Evolutionary conservation across 177 flowering plant genomes (phyloP).

Genomic region (Vitis hybrid): DNA sequence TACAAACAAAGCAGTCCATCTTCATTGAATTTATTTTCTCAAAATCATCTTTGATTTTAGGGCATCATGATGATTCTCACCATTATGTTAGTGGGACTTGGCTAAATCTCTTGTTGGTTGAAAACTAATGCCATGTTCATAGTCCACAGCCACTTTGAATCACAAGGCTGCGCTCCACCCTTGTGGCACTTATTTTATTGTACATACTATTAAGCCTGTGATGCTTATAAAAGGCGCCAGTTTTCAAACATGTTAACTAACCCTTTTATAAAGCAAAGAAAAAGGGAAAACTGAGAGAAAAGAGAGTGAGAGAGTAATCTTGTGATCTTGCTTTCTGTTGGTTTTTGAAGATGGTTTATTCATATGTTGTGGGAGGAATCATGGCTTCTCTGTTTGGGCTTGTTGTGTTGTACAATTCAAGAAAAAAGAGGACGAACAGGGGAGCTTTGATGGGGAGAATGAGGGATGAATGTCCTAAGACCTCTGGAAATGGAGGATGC

Average conservation of each 20-base stretch:
- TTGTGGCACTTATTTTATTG: too few species aligned
- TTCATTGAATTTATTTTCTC: too few species aligned
- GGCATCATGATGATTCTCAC: too few species aligned
- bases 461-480: neutral
- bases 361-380: neutral
- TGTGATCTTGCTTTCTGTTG: neutral
- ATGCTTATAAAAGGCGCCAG: neutral
- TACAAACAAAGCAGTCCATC: too few species aligned
- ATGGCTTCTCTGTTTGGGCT: constrained; percentile 4
- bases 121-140: too few species aligned
- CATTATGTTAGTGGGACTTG: too few species aligned
- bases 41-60: too few species aligned
- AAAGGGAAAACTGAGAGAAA: neutral
- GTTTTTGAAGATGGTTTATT: constrained; percentile 2
- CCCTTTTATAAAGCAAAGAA: neutral
- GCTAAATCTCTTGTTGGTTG: too few species aligned
- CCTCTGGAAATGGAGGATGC: constrained; percentile 4
- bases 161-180: too few species aligned
- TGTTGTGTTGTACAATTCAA: constrained; percentile 4
- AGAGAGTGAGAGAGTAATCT: too few species aligned
- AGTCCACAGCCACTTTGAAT: too few species aligned
- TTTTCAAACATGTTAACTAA: neutral
- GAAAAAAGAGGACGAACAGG: neutral
- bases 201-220: too few species aligned
- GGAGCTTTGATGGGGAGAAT: neutral